These are phyloP conservation scores for Suillus lakei DNA, from an alignment of 768 basidiomycete species.

Conservation along the genomic window DNA sequence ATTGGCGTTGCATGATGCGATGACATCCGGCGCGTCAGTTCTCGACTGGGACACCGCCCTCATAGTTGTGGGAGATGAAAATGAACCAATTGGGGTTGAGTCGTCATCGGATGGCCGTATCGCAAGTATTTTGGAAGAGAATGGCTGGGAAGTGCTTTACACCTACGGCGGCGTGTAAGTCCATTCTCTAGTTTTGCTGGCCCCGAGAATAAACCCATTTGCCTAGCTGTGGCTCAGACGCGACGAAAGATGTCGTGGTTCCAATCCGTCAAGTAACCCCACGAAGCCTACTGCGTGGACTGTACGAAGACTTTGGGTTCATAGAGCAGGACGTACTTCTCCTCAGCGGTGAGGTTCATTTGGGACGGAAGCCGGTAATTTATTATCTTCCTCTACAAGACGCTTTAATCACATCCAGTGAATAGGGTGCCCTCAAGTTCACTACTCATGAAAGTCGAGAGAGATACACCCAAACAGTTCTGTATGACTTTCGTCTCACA, in stretches of 20 bases:
- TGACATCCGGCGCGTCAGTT: constrained; percentile 18
- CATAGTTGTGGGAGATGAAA: constrained; percentile 22
- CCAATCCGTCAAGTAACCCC: constrained; percentile 40
- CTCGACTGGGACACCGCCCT: constrained; percentile 31
- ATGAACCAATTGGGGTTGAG: constrained; percentile 22
- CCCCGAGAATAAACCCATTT: constrained; percentile 3
- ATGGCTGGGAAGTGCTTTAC: constrained; percentile 47
- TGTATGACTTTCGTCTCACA: constrained; percentile 34
- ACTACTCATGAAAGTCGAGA: constrained; percentile 32
- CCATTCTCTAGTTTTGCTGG: not conserved
- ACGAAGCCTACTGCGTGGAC: constrained; percentile 38
- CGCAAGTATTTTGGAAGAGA: constrained; percentile 36
- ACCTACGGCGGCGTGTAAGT: constrained; percentile 48
- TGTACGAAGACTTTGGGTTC: constrained; percentile 43
- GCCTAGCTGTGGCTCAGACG: constrained; percentile 42
- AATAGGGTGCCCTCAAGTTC: constrained; percentile 39
- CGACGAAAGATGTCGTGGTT: constrained; percentile 41
- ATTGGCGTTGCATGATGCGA: constrained; percentile 19
- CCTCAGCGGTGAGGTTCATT: constrained; percentile 45
- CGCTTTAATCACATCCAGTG: not conserved
- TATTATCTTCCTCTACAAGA: not conserved
- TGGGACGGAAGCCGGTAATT: constrained; percentile 42
- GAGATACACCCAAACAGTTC: constrained; percentile 34
- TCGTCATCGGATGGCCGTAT: constrained; percentile 32
- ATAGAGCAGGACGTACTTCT: constrained; percentile 41